Base-by-base conservation (phyloP, 257 asterid genomes). In the Solanum dulcamara region DNA sequence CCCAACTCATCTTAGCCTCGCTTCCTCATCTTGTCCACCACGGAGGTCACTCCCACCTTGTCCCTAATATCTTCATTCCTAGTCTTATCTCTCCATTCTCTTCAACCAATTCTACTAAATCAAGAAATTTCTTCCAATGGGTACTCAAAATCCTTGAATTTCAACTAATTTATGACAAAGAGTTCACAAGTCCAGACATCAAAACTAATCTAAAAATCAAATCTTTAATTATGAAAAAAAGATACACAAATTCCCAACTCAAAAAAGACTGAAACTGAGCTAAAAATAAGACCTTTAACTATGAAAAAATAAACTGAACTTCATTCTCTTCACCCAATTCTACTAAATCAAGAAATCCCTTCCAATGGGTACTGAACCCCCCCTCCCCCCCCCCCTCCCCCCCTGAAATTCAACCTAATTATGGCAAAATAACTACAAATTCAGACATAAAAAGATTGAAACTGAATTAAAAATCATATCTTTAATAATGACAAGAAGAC, bases 241-340 rank as follows among this genome's bases (percentile, higher is more conserved):
- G 12, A 17, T 32, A 33, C 44, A 32, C 22, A 66, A 14, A 66
- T 30, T 33, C 74, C 7, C n/a, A 32, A 24, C 20, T 17, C 13
- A 32, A 6, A 17, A 18, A 68, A 38, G 20, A 71, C 33, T 38
- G 51, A 71, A 10, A 37, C 30, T 37, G 18, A 71, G 30, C 18
- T 5, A 71, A 71, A 6, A 71, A 37, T 71, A 24, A 71, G 18
- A 35, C 26, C 14, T 32, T 67, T 33, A 68, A 35, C 38, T 28
- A 26, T 60, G 35, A 26, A 6, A 60, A 60, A 60, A 15, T 28
- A 85, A 71, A 86, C 48, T 81, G 82, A 68, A 20, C 67, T 86
- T 89, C 92, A 92, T 87, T 83, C 30, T 77, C 53, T 81, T 59
- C 33, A 68, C 9, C n/a, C 18, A 72, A 74, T 18, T 20, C 64